phyloP scores from a whole-genome alignment of 345 rosid species.

The Pugionium cornutum region DNA sequence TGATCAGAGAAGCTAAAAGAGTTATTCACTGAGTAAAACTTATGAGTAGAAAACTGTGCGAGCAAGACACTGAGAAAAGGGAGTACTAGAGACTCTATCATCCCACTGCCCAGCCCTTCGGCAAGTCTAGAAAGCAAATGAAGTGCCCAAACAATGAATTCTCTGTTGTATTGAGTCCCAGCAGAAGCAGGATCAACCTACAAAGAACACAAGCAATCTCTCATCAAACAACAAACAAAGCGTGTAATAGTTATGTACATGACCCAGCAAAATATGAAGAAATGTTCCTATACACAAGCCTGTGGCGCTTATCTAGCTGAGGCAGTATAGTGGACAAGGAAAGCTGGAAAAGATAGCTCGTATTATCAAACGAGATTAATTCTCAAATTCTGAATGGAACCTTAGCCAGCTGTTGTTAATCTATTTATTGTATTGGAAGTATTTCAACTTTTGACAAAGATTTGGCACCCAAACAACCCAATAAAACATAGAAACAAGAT shows the following conservation, averaged over 20 bases:
- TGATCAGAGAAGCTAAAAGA: not conserved
- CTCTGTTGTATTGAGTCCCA: constrained; percentile 81
- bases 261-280: constrained; percentile 13
- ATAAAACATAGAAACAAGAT: too few relatives aligned
- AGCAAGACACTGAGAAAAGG: constrained; percentile 26
- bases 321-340: not conserved
- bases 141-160: constrained; percentile 85
- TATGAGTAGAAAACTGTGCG: constrained; percentile 1
- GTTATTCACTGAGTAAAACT: not conserved
- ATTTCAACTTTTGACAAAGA: not conserved
- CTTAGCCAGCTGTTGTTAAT: constrained; percentile 74
- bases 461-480: not conserved
- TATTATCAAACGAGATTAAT: not conserved
- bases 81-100: constrained; percentile 80
- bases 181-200: constrained; percentile 80
- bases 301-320: not conserved
- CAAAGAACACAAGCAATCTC: constrained; percentile 31
- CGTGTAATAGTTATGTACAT: not conserved
- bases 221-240: constrained; percentile 15
- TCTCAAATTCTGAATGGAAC: constrained; percentile 43
- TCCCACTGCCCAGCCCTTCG: constrained; percentile 89
- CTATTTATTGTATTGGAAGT: not conserved
- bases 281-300: constrained; percentile 3
- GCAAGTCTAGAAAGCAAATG: constrained; percentile 95
- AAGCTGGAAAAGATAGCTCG: constrained; percentile 4